Percentiles rank a stretch among this genome's conserved stretches.
Evolutionary conservation across 192 early-diverging fungal genomes (phyloP).

Genomic region (Paraglomus brasilianum): DNA sequence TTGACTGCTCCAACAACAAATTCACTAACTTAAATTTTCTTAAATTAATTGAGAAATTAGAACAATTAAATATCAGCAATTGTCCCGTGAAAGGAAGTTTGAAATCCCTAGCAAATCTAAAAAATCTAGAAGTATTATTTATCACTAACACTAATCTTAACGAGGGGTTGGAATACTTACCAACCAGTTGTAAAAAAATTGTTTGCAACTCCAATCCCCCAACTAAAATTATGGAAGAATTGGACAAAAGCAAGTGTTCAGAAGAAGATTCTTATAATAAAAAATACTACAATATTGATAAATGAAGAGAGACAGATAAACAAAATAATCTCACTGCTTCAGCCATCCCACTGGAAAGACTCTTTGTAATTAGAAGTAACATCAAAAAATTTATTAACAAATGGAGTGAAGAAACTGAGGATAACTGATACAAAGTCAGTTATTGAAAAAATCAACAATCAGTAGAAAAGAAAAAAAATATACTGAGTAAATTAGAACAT

Average conservation of each 20-base stretch:
- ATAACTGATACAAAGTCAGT: not conserved
- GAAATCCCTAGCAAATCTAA: not conserved
- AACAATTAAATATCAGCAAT: no score
- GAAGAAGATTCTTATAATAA: not conserved
- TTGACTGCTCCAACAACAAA: no score
- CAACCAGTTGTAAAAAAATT: not conserved
- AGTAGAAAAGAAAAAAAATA: not conserved
- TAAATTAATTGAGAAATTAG: no score
- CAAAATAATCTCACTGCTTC: not conserved
- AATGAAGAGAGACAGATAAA: conserved; percentile 13
- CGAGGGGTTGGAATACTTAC: not conserved
- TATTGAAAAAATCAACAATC: not conserved
- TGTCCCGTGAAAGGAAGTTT: conserved; percentile 12
- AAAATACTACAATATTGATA: not conserved
- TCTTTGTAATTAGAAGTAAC: conserved; percentile 16
- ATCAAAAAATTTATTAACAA: conserved; percentile 14
- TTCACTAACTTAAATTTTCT: no score
- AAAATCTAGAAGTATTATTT: not conserved
- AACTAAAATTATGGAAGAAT: not conserved
- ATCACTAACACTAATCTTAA: not conserved
- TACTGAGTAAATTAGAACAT: not conserved
- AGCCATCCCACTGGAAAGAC: conserved; percentile 12
- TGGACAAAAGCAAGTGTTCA: not conserved
- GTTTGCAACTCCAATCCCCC: no score
- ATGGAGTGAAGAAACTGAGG: not conserved